Evolutionary conservation across 176 grass and related monocot genomes (phyloP), one percentile per base, ranked within the genome.

Genomic region (Hyparrhenia diplandra): DNA sequence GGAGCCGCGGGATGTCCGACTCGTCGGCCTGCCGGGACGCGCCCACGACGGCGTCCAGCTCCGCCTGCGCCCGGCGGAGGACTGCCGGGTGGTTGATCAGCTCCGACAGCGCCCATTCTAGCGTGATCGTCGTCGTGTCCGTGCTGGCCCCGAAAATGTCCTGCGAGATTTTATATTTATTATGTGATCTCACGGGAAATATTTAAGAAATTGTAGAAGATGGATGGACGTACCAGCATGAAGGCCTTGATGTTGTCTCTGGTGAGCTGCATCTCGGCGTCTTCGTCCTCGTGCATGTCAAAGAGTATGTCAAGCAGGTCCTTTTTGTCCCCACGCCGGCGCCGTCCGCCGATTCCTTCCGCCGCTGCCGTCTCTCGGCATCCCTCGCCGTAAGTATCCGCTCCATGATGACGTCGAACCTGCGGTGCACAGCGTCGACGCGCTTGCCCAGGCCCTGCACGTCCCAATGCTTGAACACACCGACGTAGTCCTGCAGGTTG

Each of bases 61-160:
- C 92, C 13, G 64, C 75, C 25, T 78, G 78, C 1, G 79, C 62
- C 21, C 54, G 54, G 1, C 63, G 74, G 37, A 90, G 64, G 10
- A 90, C 81, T 8, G 17, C 13, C 7, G 93, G 93, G 65, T 92
- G 72, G 74, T 90, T 88, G 82, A 95, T 90, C 27, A 92, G 69
- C 84, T 95, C 90, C 16, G 93, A 86, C 0, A 95, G 46, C 3
- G 85, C 85, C 93, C 93, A 95, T 77, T 92, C 93, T 13, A 92
- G 42, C 8, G 87, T 91, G 80, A 87, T 85, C 45, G 92, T 10
- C 20, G 92, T 85, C 31, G 92, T 88, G 47, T 92, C 93, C 14
- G 93, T 87, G 16, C 90, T 90, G 2, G 93, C 93, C 11, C 87
- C 84, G 59, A 95, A 88, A 59, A 92, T 90, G 73, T 95, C 93